Evolutionary conservation across 371 early-diverging fungal genomes (phyloP), one percentile per base, ranked within the genome.

Genomic region (Saksenaea vasiformis): DNA sequence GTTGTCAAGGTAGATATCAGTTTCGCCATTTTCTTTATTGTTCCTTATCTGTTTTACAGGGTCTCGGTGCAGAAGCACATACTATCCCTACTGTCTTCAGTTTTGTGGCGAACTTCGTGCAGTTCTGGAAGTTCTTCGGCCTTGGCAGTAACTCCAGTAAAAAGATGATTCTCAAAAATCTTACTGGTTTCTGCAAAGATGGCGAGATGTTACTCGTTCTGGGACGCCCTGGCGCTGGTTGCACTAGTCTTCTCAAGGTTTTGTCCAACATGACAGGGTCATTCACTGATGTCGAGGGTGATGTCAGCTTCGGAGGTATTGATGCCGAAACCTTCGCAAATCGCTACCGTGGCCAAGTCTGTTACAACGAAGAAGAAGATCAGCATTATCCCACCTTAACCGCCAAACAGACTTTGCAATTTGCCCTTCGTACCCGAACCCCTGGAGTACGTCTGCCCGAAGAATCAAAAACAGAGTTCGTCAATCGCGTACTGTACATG

Each of bases 191-290:
- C 56, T 83, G 85, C 37, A 73, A 76, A 14, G 85, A 85, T 10
- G 89, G 90, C 7, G 90, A 91, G 66, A 89, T 91, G 90, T 67
- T 91, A 36, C 67, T 91, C 13, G 86, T 91, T 3, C 79, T 91
- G 8, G 91, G 91, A 2, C 80, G 87, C 1, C 91, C 91, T 2
- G 91, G 89, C 5, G 73, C 91, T 9, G 91, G 91, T 24, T 88
- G 90, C 62, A 87, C 88, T 1, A 84, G 86, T 17, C 62, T 91
- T 17, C 70, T 91, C 47, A 85, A 89, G 14, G 83, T 88, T n/a
- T 74, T 91, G 4, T 85, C 89, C 41, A 87, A 89, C 61, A 79
- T 84, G 51, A 82, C 87, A 31, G 70, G 73, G 31, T 79, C 84
- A 10, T 91, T 83, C 71, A 82, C 82, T 26, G 58, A 66, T 5